Base-by-base conservation (phyloP, 2,329 filamentous ascomycete species). In the Aspergillus piperis region DNA sequence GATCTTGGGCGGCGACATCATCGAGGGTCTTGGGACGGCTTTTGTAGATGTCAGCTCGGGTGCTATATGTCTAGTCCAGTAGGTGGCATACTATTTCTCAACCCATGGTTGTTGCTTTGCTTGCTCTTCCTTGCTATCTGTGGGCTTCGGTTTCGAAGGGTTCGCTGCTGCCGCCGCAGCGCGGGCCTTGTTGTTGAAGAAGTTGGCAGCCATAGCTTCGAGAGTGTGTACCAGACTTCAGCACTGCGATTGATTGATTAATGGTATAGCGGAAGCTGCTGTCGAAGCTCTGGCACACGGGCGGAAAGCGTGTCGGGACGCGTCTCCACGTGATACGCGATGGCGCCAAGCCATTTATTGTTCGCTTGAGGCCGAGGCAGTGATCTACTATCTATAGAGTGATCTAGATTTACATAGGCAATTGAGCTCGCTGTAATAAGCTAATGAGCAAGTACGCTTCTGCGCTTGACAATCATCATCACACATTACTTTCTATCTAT, bases 1-100 rank as follows among this genome's bases (percentile, higher is more conserved):
- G 95, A 71, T 99, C 95, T 85, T 99, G 95, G 11, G 94, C 94
- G 19, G 95, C 91, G 65, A 99, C 93, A 85, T 99, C 96, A 74
- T 88, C 89, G 53, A 99, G 87, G 10, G 89, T 92, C 78, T 96
- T 97, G 27, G 95, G 96, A 48, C 95, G 93, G 75, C 94, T 98
- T 53, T 53, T 49, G 4, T 19, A 4, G 17, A 8, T 30, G 15
- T 25, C n/a, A 58, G n/a, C 53, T 51, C 25, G 21, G 58, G 51
- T 17, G 27, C 56, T 50, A 8, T n/a, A 5, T 10, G 13, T 50
- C 3, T 39, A 8, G 1, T 15, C 11, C 2, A 3, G 4, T 5
- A 13, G 19, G 38, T 39, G 21, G 47, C 74, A 59, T 82, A 96
- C 94, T 97, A 98, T 90, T 98, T 98, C 82, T 98, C 95, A 56